Conservation (phyloP, 495 filamentous ascomycete genomes). For the Lepraria neglecta region DNA sequence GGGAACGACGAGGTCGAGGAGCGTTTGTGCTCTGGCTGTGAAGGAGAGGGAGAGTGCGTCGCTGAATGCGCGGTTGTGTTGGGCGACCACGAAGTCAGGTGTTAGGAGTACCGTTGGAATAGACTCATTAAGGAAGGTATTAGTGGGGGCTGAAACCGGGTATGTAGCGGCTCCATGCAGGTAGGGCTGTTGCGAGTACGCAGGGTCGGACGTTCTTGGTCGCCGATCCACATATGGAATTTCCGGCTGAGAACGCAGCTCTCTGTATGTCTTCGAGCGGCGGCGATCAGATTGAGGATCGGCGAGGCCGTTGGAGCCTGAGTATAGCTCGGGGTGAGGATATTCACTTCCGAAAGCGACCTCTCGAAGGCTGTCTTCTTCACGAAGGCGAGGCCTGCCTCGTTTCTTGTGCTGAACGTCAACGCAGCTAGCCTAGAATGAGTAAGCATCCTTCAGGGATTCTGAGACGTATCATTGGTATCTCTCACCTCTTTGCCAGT, state of each 20-base stretch:
- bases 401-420: conserved; percentile 97
- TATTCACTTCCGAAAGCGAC: conserved; percentile 26
- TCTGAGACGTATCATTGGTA: conserved; percentile 10
- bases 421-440: conserved; percentile 26
- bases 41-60: conserved; percentile 24
- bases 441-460: conserved; percentile 8
- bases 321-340: conserved; percentile 23
- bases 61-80: conserved; percentile 29
- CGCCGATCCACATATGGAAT: conserved; percentile 24
- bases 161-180: conserved; percentile 17
- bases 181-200: conserved; percentile 22
- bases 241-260: conserved; percentile 29
- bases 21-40: conserved; percentile 24
- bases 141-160: conserved; percentile 20
- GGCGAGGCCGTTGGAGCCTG: conserved; percentile 19
- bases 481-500: conserved; percentile 58
- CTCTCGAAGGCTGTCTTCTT: conserved; percentile 53
- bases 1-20: conserved; percentile 26
- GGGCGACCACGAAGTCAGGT: conserved; percentile 28
- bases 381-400: conserved; percentile 82
- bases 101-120: conserved; percentile 29
- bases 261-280: conserved; percentile 29
- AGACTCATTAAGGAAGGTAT: conserved; percentile 20
- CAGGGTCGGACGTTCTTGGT: conserved; percentile 26
- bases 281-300: conserved; percentile 25